Evolutionary conservation across 2,329 filamentous ascomycete species (phyloP), one percentile per base, ranked within the genome.

Genomic region (Rutstroemia sydowiana): DNA sequence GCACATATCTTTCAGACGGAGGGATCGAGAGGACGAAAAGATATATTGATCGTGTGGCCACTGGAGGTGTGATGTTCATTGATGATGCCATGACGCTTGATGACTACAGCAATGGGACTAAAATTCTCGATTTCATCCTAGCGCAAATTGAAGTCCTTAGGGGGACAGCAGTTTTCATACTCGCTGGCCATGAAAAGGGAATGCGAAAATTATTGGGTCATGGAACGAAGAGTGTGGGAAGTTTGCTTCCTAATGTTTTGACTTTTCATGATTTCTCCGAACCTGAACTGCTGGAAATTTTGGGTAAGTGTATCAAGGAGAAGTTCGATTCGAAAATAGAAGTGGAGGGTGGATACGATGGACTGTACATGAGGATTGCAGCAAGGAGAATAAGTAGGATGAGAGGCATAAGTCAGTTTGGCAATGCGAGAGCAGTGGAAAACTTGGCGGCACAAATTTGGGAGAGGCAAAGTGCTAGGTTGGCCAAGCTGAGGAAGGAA

Each of bases 181-280:
- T 91, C 1, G 85, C 85, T 0, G 86, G 87, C 0, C 89, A 90
- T 64, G 74, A 73, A 49, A 82, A 81, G 57, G 75, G 85, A 55
- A 90, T 91, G 85, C 84, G 89, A 58, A 73, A 74, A 0, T 87
- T 90, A 62, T 87, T 87, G 42, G 73, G 77, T 0, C 84, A 89
- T 55, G 80, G 79, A 0, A 85, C 87, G 0, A 52, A 48, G 36
- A 48, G 47, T 21, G 70, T 90, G 2, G 73, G 77, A 0, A 87
- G 83, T 55, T 78, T 85, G 0, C 82, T 91, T 32, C 86, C 85
- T 0, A 69, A 78, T 10, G 67, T 75, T 31, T 71, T 90, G 59
- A 74, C 77, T 41, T 91, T 90, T 51, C 68, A 75, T 0, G 86
- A 91, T 64, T 90, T 87, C 54, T 69, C 70, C 0, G 82, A 90